Evolutionary conservation across 2,329 filamentous ascomycete species (phyloP).

Genomic region (Didymella segeticola): DNA sequence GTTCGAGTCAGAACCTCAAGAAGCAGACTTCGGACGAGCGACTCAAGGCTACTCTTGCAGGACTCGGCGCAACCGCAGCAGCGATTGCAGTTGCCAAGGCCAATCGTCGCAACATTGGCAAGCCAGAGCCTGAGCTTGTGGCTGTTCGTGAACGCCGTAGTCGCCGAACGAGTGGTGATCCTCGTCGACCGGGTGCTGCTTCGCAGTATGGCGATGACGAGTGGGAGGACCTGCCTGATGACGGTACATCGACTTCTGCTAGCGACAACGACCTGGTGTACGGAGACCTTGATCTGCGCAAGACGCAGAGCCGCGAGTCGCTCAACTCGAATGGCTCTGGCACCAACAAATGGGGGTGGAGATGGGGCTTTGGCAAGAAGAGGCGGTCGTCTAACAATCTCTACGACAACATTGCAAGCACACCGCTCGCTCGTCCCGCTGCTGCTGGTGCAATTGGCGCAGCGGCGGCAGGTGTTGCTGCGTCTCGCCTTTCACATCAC

Average conservation of each 20-base stretch:
- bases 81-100: conserved; percentile 55
- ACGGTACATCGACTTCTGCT: conserved; percentile 51
- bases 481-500: conserved; percentile 58
- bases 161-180: conserved; percentile 28
- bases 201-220: conserved; percentile 57
- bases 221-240: conserved; percentile 49
- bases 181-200: conserved; percentile 24
- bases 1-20: conserved; percentile 30
- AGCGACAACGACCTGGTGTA: conserved; percentile 67
- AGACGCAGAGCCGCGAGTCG: conserved; percentile 59
- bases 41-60: conserved; percentile 54
- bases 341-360: conserved; percentile 66
- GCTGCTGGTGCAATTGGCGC: conserved; percentile 48
- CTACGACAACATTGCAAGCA: conserved; percentile 43
- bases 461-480: conserved; percentile 51
- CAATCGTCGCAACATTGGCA: conserved; percentile 32
- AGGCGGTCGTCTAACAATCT: conserved; percentile 45
- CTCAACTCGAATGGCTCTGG: conserved; percentile 61
- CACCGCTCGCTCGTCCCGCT: conserved; percentile 47
- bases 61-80: conserved; percentile 57
- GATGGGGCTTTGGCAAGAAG: conserved; percentile 63
- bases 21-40: conserved; percentile 54
- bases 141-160: conserved; percentile 44
- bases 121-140: conserved; percentile 41
- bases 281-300: conserved; percentile 54